Percentiles rank a stretch among this genome's conserved stretches.
Evolutionary conservation across 2,329 filamentous ascomycete genomes (phyloP).

Genomic region (Chalara sp.): DNA sequence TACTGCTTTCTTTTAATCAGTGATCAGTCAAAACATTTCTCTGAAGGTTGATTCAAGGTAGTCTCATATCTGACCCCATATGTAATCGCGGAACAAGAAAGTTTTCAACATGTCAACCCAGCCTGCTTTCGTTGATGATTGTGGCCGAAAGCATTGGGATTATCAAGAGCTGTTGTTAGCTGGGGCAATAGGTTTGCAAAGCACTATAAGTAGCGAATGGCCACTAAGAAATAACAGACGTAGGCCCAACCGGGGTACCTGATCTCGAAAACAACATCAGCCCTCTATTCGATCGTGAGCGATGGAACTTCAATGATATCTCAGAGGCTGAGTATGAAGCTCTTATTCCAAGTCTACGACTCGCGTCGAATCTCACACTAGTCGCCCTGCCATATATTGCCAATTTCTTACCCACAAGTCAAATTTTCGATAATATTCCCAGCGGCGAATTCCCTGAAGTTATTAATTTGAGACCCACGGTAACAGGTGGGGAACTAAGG

Average conservation of each 20-base stretch:
- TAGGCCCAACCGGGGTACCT: slow-evolving; percentile 1
- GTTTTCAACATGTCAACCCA: background rate
- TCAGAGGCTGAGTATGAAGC: slow-evolving; percentile 12
- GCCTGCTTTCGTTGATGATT: background rate
- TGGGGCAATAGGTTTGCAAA: background rate
- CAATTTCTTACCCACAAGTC: slow-evolving; percentile 15
- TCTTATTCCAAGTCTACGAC: slow-evolving; percentile 18
- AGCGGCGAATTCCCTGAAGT: background rate
- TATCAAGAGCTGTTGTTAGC: background rate
- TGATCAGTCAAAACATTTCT: too few relatives aligned
- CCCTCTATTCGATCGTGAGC: slow-evolving; percentile 11
- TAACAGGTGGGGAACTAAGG: slow-evolving; percentile 2
- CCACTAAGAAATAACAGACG: background rate
- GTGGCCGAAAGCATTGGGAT: background rate
- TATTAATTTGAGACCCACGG: background rate
- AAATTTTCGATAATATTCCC: slow-evolving; percentile 2
- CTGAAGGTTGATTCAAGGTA: too few relatives aligned
- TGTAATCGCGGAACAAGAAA: too few relatives aligned
- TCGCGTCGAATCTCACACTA: slow-evolving; percentile 17
- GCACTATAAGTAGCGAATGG: too few relatives aligned
- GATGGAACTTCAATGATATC: slow-evolving; percentile 10
- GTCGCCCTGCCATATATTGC: slow-evolving; percentile 17
- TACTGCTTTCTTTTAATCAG: too few relatives aligned
- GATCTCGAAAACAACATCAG: slow-evolving; percentile 8
- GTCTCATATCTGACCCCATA: too few relatives aligned